These are phyloP conservation scores for Globisporangium spiculum DNA, from an alignment of 352 stramenopile genomes.

Conservation along the genomic window DNA sequence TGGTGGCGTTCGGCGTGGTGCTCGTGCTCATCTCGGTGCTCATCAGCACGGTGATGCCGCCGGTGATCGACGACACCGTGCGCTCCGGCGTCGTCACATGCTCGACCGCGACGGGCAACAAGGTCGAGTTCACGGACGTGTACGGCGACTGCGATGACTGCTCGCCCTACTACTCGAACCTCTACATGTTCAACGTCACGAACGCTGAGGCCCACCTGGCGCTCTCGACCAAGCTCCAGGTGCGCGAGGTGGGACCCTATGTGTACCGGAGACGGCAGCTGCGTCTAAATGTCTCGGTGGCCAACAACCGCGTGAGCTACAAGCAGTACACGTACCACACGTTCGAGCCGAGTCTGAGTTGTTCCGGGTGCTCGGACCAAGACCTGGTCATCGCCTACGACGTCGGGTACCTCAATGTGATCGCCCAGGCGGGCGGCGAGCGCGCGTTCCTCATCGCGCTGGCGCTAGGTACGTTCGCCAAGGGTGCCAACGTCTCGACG, in stretches of 20 bases:
- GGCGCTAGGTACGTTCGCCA: slow-evolving; percentile 44
- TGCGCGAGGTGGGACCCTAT: slow-evolving; percentile 70
- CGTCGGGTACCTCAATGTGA: slow-evolving; percentile 67
- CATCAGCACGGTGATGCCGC: slow-evolving; percentile 50
- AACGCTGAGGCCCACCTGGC: slow-evolving; percentile 62
- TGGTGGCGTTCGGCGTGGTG: slow-evolving; percentile 30
- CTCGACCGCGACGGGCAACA: slow-evolving; percentile 30
- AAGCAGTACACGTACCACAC: slow-evolving; percentile 79
- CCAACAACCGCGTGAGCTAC: slow-evolving; percentile 59
- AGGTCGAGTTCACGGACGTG: slow-evolving; percentile 44
- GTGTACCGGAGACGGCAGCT: slow-evolving; percentile 63
- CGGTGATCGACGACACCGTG: slow-evolving; percentile 50
- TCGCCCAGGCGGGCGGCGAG: slow-evolving; percentile 59
- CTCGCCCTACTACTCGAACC: slow-evolving; percentile 64
- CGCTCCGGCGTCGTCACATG: slow-evolving; percentile 37
- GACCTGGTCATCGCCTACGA: slow-evolving; percentile 63
- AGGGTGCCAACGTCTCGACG: slow-evolving; percentile 15
- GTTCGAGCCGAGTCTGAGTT: slow-evolving; percentile 46
- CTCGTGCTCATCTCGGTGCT: slow-evolving; percentile 41
- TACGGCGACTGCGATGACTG: slow-evolving; percentile 79
- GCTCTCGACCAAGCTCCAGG: slow-evolving; percentile 47
- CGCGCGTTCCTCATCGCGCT: slow-evolving; percentile 46
- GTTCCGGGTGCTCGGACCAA: slow-evolving; percentile 46
- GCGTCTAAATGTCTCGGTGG: slow-evolving; percentile 58
- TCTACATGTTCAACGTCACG: slow-evolving; percentile 75